phyloP scores from a whole-genome alignment of 2,329 filamentous ascomycete species.

The Passalora sequoiae region DNA sequence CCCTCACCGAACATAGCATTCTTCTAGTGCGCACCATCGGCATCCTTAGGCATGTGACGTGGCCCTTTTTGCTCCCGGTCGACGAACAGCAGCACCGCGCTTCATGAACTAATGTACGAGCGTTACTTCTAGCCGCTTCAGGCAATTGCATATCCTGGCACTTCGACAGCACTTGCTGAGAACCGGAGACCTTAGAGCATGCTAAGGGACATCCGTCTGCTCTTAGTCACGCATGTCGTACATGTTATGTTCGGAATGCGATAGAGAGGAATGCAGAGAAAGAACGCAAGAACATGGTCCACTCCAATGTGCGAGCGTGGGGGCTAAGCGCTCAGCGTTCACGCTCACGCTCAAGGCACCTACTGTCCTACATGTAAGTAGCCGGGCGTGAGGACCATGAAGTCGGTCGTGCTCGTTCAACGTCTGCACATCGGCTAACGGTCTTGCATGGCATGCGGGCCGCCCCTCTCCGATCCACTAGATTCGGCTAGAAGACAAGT shows the following conservation, averaged over 20 bases:
- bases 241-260: too few species aligned
- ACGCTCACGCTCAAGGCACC: background rate
- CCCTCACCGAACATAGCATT: background rate
- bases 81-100: background rate
- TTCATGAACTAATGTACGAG: background rate
- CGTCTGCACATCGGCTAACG: background rate
- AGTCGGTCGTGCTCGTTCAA: constrained; percentile 3
- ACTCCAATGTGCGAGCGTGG: too few species aligned
- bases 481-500: background rate
- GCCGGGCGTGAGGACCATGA: constrained; percentile 1
- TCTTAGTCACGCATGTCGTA: too few species aligned
- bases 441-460: background rate
- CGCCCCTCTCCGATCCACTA: background rate
- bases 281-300: too few species aligned
- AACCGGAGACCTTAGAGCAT: too few species aligned
- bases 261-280: too few species aligned
- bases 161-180: constrained; percentile 1
- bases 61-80: background rate
- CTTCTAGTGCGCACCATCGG: too few species aligned
- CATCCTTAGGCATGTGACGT: too few species aligned
- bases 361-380: background rate
- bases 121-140: background rate
- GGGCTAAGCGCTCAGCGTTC: too few species aligned
- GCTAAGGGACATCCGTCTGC: too few species aligned
- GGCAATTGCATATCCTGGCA: constrained; percentile 8